phyloP scores from a whole-genome alignment of 176 grass and related monocot genomes.

The Cymbopogon citratus region DNA sequence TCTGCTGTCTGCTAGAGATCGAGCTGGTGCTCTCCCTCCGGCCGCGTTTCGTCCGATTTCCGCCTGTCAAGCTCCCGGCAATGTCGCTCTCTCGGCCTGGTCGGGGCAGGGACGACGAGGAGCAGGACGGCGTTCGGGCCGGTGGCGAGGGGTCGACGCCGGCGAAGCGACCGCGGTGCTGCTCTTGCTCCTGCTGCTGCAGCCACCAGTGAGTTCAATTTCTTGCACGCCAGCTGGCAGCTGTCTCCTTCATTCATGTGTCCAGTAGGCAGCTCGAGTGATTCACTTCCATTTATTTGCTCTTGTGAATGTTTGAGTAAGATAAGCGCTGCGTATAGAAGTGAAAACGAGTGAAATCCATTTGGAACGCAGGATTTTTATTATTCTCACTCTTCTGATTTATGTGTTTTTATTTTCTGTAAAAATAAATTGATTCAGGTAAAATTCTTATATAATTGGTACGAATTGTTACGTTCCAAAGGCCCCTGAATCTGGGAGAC shows the following conservation, averaged over 20 bases:
- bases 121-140: neutral
- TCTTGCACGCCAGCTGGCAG: neutral
- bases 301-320: neutral
- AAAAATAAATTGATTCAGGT: too few relatives aligned
- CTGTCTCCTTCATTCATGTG: neutral
- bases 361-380: too few relatives aligned
- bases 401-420: too few relatives aligned
- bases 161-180: conserved; percentile 16
- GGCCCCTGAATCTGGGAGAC: neutral
- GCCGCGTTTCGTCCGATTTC: neutral
- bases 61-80: neutral
- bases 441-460: too few relatives aligned
- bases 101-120: conserved; percentile 13
- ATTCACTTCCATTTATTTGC: neutral
- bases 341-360: neutral
- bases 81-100: conserved; percentile 22
- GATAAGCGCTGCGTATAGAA: neutral
- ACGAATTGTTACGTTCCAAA: too few relatives aligned
- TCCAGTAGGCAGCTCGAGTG: neutral
- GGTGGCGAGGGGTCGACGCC: neutral
- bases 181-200: conserved; percentile 2
- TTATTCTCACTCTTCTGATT: too few relatives aligned
- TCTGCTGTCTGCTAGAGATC: neutral
- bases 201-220: conserved; percentile 13
- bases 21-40: neutral